Conservation (phyloP, 1,284 basidiomycete genomes). For the Fomitiporia mediterranea region DNA sequence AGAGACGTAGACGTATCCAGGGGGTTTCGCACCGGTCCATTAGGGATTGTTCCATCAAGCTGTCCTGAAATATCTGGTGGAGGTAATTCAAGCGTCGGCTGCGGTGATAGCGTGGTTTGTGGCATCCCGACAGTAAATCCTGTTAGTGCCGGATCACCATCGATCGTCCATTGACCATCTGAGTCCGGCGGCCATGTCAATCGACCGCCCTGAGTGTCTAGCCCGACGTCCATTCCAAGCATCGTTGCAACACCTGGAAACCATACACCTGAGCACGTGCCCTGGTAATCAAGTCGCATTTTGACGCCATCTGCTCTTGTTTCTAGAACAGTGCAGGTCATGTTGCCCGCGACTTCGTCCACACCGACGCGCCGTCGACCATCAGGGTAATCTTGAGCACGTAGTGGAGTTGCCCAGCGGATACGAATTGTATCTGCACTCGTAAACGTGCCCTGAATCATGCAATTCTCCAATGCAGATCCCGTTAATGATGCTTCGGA, state of each 20-base stretch:
- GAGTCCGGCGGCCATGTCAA: constrained; percentile 56
- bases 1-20: constrained; percentile 51
- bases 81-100: constrained; percentile 47
- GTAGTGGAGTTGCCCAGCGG: constrained; percentile 69
- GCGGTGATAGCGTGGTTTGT: constrained; percentile 34
- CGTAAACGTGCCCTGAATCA: constrained; percentile 73
- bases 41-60: constrained; percentile 25
- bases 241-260: constrained; percentile 76
- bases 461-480: constrained; percentile 51
- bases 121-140: constrained; percentile 54
- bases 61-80: constrained; percentile 22
- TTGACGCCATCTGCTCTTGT: constrained; percentile 54
- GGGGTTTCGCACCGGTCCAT: constrained; percentile 38
- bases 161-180: constrained; percentile 53
- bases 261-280: constrained; percentile 68
- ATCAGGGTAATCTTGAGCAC: constrained; percentile 41
- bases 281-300: constrained; percentile 66
- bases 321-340: constrained; percentile 55
- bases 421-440: constrained; percentile 69
- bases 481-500: constrained; percentile 63
- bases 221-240: constrained; percentile 68
- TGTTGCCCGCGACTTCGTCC: constrained; percentile 57
- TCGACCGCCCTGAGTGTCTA: constrained; percentile 63
- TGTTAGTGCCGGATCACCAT: constrained; percentile 55
- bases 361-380: constrained; percentile 63